Base-by-base conservation (phyloP, 768 basidiomycete genomes). In the Suillus ampliporus region DNA sequence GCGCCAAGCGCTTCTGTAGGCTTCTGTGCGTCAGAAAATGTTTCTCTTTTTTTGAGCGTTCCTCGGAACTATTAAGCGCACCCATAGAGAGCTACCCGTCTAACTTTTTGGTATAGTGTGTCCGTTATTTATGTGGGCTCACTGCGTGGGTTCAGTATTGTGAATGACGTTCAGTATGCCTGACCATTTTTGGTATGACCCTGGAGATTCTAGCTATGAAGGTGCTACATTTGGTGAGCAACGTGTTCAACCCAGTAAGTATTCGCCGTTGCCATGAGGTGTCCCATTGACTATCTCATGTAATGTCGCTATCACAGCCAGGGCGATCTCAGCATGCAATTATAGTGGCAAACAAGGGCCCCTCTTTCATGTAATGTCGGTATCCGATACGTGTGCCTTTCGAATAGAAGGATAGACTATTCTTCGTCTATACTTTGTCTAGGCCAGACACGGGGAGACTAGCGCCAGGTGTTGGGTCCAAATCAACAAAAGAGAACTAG, bases 401-500 rank as follows among this genome's bases (percentile, higher is more conserved):
- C 31, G 37, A 40, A 40, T 26, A 26, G 23, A 56, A 56, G 10
- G 38, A 56, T 26, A 37, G 38, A 17, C 37, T 26, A 19, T 26
- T 56, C 37, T 23, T 54, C 35, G 15, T 37, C 35, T 17, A 11
- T 21, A 7, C 52, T 21, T 8, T 23, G 11, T 52, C 34, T 52
- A 23, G 37, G 48, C 17, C 17, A 19, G 28, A n/a, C 50, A 19
- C 50, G 28, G 54, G 15, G 37, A 56, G 17, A 38, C 54, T 40
- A 56, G 38, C 11, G 6, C 54, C 11, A 19, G 54, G 38, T 56
- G 35, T 26, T 26, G 37, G 37, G 54, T 40, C 37, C 38, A 56
- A 40, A 40, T 19, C 26, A 53, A 57, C 57, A 67, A 74, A 68
- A 57, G 14, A 47, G 66, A 63, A 57, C 67, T 57, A 67, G 70